These are phyloP conservation scores for Epichloe sp. DNA, from an alignment of 2,329 filamentous ascomycete species.

Conservation along the genomic window DNA sequence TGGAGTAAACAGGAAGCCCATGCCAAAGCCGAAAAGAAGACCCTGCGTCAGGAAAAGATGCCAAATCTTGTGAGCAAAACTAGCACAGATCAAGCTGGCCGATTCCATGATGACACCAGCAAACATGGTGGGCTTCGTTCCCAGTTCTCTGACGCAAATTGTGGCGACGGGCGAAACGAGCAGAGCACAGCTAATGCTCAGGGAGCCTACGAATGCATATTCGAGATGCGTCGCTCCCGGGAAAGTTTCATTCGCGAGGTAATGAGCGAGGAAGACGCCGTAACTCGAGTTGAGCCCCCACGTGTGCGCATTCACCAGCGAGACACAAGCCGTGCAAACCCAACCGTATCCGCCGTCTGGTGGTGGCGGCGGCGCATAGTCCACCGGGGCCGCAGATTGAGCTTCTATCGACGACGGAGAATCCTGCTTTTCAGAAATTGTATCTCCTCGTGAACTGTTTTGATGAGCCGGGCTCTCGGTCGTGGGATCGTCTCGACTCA, in stretches of 20 bases:
- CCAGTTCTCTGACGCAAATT: conserved; percentile 42
- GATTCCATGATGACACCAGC: conserved; percentile 53
- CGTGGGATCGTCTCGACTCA: background rate
- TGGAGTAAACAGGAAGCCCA: conserved; percentile 64
- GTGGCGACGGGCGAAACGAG: conserved; percentile 58
- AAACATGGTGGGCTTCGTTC: conserved; percentile 51
- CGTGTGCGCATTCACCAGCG: conserved; percentile 53
- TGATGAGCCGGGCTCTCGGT: background rate
- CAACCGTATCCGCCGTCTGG: conserved; percentile 48
- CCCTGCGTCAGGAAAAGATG: conserved; percentile 67
- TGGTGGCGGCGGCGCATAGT: conserved; percentile 18
- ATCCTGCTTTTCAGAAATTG: background rate
- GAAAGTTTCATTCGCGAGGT: conserved; percentile 45
- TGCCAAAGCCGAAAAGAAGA: conserved; percentile 61
- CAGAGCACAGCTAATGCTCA: conserved; percentile 35
- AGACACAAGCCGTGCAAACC: conserved; percentile 26
- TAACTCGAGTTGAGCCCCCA: conserved; percentile 54
- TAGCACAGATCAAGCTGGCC: conserved; percentile 53
- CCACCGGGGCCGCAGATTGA: background rate
- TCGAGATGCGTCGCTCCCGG: conserved; percentile 49
- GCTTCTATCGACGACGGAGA: background rate
- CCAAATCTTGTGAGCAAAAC: conserved; percentile 56
- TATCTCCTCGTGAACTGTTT: background rate
- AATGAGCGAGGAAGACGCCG: conserved; percentile 42
- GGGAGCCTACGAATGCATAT: conserved; percentile 60